Evolutionary conservation across 1,284 basidiomycete genomes (phyloP).

Genomic region (Chiua sp.): DNA sequence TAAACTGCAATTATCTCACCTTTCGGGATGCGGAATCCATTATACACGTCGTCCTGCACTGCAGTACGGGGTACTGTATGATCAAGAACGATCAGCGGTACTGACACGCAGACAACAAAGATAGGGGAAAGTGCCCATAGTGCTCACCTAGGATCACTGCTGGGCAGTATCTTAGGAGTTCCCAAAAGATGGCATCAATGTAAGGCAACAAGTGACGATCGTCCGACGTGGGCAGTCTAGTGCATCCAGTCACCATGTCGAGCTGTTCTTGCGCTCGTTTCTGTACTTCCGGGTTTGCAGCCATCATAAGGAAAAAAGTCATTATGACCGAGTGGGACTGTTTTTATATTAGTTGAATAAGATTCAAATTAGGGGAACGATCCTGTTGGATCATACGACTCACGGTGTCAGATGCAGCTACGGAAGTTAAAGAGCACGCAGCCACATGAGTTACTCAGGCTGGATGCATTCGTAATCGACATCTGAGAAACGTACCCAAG

Average conservation of each 20-base stretch:
- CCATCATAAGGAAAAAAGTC: constrained; percentile 41
- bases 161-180: constrained; percentile 21
- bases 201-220: constrained; percentile 38
- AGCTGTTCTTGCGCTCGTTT: constrained; percentile 37
- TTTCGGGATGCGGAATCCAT: constrained; percentile 28
- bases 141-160: constrained; percentile 18
- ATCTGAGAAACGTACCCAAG: constrained; percentile 10
- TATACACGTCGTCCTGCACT: constrained; percentile 29
- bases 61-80: constrained; percentile 28
- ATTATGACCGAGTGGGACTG: constrained; percentile 27
- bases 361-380: no score
- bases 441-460: constrained; percentile 10
- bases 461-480: background rate
- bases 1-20: constrained; percentile 14
- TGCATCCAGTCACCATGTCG: constrained; percentile 32
- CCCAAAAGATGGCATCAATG: constrained; percentile 34
- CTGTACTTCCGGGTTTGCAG: constrained; percentile 35
- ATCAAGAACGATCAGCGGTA: no score
- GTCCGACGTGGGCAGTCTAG: constrained; percentile 35
- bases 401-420: constrained; percentile 32
- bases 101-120: background rate
- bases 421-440: no score
- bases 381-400: no score
- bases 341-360: no score
- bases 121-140: no score